Percentiles rank a stretch among this genome's conserved stretches.
phyloP scores from a whole-genome alignment of 192 early-diverging fungal species.

The Mortierella claussenii region DNA sequence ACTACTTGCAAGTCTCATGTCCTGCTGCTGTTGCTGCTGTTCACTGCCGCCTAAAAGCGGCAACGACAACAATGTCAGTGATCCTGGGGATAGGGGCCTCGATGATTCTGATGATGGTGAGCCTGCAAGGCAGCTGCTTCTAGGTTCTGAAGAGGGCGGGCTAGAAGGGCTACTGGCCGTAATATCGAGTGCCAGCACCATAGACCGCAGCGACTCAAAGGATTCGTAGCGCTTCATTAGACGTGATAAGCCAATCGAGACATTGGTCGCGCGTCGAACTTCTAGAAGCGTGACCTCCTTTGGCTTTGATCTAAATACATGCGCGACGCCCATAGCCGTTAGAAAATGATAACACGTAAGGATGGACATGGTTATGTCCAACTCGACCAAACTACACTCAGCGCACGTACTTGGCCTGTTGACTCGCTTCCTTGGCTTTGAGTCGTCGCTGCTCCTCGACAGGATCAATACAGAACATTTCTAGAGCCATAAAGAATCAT shows the following conservation, averaged over 20 bases:
- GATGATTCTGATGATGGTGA: not conserved
- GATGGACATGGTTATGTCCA: not conserved
- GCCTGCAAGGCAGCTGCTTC: not conserved
- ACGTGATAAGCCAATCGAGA: conserved; percentile 44
- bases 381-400: not conserved
- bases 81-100: not conserved
- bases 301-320: conserved; percentile 35
- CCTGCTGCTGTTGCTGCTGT: too few species aligned
- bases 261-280: conserved; percentile 39
- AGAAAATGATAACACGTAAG: not conserved
- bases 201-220: conserved; percentile 25
- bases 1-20: conserved; percentile 1
- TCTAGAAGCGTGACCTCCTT: conserved; percentile 40
- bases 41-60: not conserved
- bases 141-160: not conserved
- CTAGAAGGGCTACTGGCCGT: not conserved
- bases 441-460: conserved; percentile 37
- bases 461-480: conserved; percentile 50
- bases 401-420: conserved; percentile 30
- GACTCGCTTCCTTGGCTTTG: conserved; percentile 30
- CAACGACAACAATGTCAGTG: not conserved
- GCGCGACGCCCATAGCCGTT: too few species aligned
- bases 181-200: conserved; percentile 32
- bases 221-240: conserved; percentile 47
- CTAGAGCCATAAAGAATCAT: conserved; percentile 19